Percentiles rank a stretch among this genome's conserved stretches.
Evolutionary conservation across 208 protist species (phyloP).

Genomic region (Novymonas esmeraldas): DNA sequence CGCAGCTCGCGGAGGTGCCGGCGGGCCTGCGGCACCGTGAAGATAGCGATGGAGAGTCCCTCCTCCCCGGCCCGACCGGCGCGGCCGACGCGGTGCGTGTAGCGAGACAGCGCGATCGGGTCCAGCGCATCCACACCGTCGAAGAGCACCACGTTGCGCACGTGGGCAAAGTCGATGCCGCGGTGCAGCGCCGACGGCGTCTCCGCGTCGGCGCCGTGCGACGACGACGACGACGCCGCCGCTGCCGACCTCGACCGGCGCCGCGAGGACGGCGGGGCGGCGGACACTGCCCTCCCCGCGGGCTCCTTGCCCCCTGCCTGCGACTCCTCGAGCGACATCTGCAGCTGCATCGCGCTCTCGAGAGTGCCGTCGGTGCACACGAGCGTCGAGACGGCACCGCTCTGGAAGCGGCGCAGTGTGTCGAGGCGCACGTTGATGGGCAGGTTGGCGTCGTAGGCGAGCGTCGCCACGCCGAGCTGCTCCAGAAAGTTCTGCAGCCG

Average conservation of each 20-base stretch:
- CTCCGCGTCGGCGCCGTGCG: slow-evolving; percentile 16
- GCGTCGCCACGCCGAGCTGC: slow-evolving; percentile 91
- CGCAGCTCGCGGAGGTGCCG: slow-evolving; percentile 59
- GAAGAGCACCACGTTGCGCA: slow-evolving; percentile 96
- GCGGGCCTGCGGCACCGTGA: slow-evolving; percentile 73
- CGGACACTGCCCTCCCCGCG: neutral
- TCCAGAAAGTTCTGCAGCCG: slow-evolving; percentile 96
- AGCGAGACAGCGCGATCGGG: slow-evolving; percentile 83
- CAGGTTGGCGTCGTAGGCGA: slow-evolving; percentile 96
- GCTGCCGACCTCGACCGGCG: slow-evolving; percentile 6
- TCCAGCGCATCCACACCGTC: slow-evolving; percentile 93
- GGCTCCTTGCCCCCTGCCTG: slow-evolving; percentile 5
- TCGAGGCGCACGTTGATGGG: slow-evolving; percentile 96
- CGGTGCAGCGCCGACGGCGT: slow-evolving; percentile 84
- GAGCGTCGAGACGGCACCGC: slow-evolving; percentile 93
- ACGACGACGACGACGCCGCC: neutral
- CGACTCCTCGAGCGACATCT: slow-evolving; percentile 40
- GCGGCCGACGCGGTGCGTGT: slow-evolving; percentile 97
- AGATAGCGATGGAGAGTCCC: slow-evolving; percentile 91
- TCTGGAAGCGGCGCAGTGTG: slow-evolving; percentile 95
- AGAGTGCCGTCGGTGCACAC: slow-evolving; percentile 96
- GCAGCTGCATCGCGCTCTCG: slow-evolving; percentile 75
- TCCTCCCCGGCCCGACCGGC: slow-evolving; percentile 88
- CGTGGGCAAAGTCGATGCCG: slow-evolving; percentile 97
- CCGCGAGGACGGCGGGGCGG: slow-evolving; percentile 11